These are phyloP conservation scores for Cynara cardunculus DNA, from an alignment of 129 eudicot species.

Conservation along the genomic window DNA sequence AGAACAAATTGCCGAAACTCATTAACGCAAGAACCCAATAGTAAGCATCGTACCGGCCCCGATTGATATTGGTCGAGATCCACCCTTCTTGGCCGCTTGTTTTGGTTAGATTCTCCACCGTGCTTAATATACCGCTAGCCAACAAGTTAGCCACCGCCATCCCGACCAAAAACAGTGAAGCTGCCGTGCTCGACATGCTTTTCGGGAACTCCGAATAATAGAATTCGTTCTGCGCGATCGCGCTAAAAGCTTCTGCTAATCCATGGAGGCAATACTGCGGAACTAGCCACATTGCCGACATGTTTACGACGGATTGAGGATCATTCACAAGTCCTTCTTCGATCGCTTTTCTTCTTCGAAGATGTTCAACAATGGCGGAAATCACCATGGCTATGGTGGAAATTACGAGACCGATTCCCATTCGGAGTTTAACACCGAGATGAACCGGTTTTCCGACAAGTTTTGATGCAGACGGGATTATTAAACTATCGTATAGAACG, in stretches of 20 bases:
- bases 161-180: constrained; percentile 22
- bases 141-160: constrained; percentile 31
- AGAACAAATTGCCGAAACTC: constrained; percentile 29
- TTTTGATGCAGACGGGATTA: constrained; percentile 29
- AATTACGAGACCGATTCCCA: constrained; percentile 32
- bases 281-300: constrained; percentile 40
- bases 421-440: constrained; percentile 27
- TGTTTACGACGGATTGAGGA: background rate
- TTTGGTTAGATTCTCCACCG: constrained; percentile 18
- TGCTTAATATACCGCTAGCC: constrained; percentile 30
- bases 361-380: constrained; percentile 27
- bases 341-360: constrained; percentile 29
- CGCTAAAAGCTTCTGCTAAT: constrained; percentile 32
- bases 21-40: constrained; percentile 31
- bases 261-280: constrained; percentile 26
- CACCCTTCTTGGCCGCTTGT: constrained; percentile 28
- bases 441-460: constrained; percentile 16
- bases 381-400: constrained; percentile 26
- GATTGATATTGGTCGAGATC: constrained; percentile 27
- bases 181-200: constrained; percentile 34
- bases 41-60: constrained; percentile 30
- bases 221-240: constrained; percentile 32
- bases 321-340: constrained; percentile 14
- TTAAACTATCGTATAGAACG: constrained; percentile 29
- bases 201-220: constrained; percentile 37